phyloP scores from a whole-genome alignment of 345 rosid species.

The Populus euphratica region DNA sequence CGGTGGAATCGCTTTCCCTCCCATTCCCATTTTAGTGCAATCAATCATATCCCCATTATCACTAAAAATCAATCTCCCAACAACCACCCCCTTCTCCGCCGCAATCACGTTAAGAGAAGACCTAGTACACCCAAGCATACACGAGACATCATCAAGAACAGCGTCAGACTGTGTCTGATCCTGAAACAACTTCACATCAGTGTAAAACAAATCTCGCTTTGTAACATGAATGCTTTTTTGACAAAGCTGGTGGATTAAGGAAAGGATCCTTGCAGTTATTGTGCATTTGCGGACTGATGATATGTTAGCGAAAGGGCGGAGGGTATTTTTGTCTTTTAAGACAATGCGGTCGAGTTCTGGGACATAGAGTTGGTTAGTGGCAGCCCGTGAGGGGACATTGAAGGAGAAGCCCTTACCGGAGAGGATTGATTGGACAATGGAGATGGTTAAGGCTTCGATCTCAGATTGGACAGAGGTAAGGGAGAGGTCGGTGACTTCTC shows the following conservation, averaged over 20 bases:
- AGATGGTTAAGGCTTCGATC: conserved; percentile 69
- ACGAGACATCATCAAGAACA: conserved; percentile 85
- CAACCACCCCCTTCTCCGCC: conserved; percentile 91
- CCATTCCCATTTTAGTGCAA: conserved; percentile 98
- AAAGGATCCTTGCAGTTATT: conserved; percentile 74
- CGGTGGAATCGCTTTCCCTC: conserved; percentile 97
- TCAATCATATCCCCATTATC: conserved; percentile 98
- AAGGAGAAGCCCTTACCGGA: conserved; percentile 85
- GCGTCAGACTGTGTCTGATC: conserved; percentile 94
- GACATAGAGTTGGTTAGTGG: conserved; percentile 91
- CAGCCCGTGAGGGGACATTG: conserved; percentile 88
- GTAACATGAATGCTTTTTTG: conserved; percentile 84
- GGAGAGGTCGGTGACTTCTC: conserved; percentile 84
- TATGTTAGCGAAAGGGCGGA: conserved; percentile 78
- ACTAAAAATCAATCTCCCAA: conserved; percentile 86
- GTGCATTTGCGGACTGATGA: conserved; percentile 87
- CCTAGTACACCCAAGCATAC: conserved; percentile 89
- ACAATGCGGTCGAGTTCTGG: conserved; percentile 99
- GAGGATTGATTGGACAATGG: conserved; percentile 70
- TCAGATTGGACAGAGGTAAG: conserved; percentile 73
- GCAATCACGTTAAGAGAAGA: conserved; percentile 93
- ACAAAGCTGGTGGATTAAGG: conserved; percentile 89
- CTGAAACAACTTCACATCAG: conserved; percentile 96
- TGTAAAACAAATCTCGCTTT: conserved; percentile 97
- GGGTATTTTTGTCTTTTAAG: conserved; percentile 82